Evolutionary conservation across 2,329 filamentous ascomycete genomes (phyloP), one percentile per base, ranked within the genome.

Genomic region (Saccharata proteae): DNA sequence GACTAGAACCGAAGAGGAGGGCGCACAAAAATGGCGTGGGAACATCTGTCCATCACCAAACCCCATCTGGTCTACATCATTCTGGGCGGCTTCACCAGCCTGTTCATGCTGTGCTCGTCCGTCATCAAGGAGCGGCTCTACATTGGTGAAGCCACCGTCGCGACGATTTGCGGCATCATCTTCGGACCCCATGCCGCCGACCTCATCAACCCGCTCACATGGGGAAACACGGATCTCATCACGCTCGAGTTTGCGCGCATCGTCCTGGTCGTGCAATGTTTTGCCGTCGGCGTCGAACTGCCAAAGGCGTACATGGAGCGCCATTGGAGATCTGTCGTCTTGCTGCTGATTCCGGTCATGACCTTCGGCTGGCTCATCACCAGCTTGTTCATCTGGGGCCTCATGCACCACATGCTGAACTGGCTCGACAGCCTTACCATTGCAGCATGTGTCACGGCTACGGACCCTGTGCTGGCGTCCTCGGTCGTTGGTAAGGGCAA

Each of bases 401-500:
- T 98, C 68, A 61, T 67, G 39, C 66, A 84, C 4, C 69, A 73
- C 5, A 64, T 75, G 2, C 65, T 96, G 45, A 76, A 71, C 50
- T 98, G 86, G 85, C 72, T 98, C 24, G 84, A 96, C 54, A 82
- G 81, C 51, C 69, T 98, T 34, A 77, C 80, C 19, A 70, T 85
- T 40, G 80, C 90, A 12, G 90, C 90, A 36, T 98, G 90, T 52
- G 85, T 98, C 33, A 98, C 90, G 3, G 90, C 90, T 27, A 98
- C 90, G 4, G 90, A 98, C 59, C 90, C 90, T 34, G 90, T 98
- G 43, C 64, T 98, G 49, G 90, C 90, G 16, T 96, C 90, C 10
- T 98, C 90, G 11, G 90, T 98, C 33, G 90, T 98, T 31, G 90
- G 90, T 54, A 98, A 96, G 63, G 90, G 90, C 48, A 98, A 98